A percentile compares a stretch with the other conserved stretches of the same genome.
phyloP scores from a whole-genome alignment of 148 eudicot species.

The Heliamphora exappendiculata region DNA sequence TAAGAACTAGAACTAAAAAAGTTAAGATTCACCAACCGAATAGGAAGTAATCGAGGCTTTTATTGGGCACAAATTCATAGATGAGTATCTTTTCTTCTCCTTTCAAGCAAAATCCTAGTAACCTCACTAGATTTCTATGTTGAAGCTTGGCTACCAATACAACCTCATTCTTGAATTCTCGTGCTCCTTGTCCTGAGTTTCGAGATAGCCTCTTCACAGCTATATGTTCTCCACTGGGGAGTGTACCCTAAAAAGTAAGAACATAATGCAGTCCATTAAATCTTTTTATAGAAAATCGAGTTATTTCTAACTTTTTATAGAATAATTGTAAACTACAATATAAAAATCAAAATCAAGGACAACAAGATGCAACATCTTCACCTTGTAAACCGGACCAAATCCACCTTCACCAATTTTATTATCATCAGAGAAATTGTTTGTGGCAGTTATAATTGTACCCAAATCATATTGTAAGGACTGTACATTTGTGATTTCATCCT shows the following conservation, averaged over 20 bases:
- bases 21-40: slow-evolving; percentile 15
- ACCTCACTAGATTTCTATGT: slow-evolving; percentile 43
- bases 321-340: too few relatives aligned
- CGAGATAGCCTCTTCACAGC: slow-evolving; percentile 51
- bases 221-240: slow-evolving; percentile 29
- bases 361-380: background rate
- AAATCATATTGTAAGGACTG: slow-evolving; percentile 8
- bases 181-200: slow-evolving; percentile 33
- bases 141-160: slow-evolving; percentile 41
- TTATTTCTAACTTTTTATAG: too few relatives aligned
- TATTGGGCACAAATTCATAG: slow-evolving; percentile 41
- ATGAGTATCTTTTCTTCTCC: slow-evolving; percentile 37
- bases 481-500: background rate
- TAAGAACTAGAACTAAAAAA: too few relatives aligned
- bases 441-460: slow-evolving; percentile 1
- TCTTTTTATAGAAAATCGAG: too few relatives aligned
- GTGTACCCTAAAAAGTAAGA: slow-evolving; percentile 21
- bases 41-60: slow-evolving; percentile 31
- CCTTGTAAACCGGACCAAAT: slow-evolving; percentile 18
- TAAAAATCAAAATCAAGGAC: too few relatives aligned
- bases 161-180: slow-evolving; percentile 42
- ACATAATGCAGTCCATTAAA: background rate
- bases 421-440: slow-evolving; percentile 7
- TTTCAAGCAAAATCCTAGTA: slow-evolving; percentile 39
- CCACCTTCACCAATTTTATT: slow-evolving; percentile 17